phyloP scores from a whole-genome alignment of 2,329 filamentous ascomycete genomes.

The Colletotrichum eleusines region DNA sequence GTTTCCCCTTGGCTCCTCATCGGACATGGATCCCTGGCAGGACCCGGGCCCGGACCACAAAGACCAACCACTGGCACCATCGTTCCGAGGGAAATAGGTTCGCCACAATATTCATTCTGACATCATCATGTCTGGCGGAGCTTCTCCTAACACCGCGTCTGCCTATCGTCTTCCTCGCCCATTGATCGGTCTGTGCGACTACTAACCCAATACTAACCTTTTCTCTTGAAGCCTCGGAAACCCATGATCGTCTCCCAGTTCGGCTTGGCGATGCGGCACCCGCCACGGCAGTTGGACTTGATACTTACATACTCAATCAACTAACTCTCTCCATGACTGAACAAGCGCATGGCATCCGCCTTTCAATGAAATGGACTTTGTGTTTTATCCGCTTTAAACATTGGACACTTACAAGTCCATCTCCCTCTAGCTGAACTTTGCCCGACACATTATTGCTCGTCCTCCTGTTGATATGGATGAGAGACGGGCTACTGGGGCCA shows the following conservation, averaged over 20 bases:
- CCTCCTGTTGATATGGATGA: slow-evolving; percentile 9
- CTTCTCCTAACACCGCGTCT: neutral
- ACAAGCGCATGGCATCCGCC: neutral
- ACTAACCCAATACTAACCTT: neutral
- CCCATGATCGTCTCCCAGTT: slow-evolving; percentile 18
- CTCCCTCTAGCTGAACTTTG: no score
- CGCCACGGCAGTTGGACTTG: neutral
- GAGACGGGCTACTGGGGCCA: slow-evolving; percentile 1
- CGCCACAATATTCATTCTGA: slow-evolving; percentile 38
- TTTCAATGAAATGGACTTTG: neutral
- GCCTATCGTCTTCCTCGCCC: neutral
- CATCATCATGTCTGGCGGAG: slow-evolving; percentile 36
- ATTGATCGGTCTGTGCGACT: neutral
- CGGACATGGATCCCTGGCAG: neutral
- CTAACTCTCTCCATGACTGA: neutral
- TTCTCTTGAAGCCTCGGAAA: neutral
- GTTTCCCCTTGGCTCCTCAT: neutral
- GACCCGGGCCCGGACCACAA: neutral
- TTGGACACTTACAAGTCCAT: no score
- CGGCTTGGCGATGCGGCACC: slow-evolving; percentile 17
- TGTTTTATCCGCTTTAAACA: neutral
- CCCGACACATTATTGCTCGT: rapidly evolving
- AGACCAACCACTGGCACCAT: neutral
- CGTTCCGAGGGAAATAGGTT: neutral
- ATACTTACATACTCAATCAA: neutral